Evolutionary conservation across 495 filamentous ascomycete genomes (phyloP).

Genomic region (Hypomontagnella monticulosa): DNA sequence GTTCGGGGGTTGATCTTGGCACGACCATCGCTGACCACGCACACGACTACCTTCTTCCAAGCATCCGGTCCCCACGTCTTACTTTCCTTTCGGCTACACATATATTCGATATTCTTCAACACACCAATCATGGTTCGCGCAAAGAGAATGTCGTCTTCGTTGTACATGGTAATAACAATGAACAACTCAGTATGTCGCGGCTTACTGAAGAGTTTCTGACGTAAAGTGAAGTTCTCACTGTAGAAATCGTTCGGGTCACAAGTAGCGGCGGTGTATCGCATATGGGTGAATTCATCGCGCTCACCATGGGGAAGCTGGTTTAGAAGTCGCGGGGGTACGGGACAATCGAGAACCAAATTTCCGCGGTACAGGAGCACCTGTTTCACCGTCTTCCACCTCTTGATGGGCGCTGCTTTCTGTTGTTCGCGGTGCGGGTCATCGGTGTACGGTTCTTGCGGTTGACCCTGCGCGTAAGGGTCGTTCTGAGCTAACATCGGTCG

Average conservation of each 20-base stretch:
- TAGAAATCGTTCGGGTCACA: slow-evolving; percentile 93
- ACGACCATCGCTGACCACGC: slow-evolving; percentile 97
- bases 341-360: slow-evolving; percentile 97
- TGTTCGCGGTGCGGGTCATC: slow-evolving; percentile 62
- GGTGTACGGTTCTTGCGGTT: slow-evolving; percentile 56
- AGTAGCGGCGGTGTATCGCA: slow-evolving; percentile 96
- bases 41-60: slow-evolving; percentile 99
- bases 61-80: slow-evolving; percentile 99
- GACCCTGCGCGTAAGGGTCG: slow-evolving; percentile 53
- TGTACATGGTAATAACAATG: slow-evolving; percentile 99
- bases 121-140: slow-evolving; percentile 97
- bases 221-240: slow-evolving; percentile 87
- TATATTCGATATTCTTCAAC: slow-evolving; percentile 97
- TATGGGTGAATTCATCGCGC: slow-evolving; percentile 98
- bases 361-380: slow-evolving; percentile 96
- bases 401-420: slow-evolving; percentile 69
- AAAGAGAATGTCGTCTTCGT: slow-evolving; percentile 97
- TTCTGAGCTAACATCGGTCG: slow-evolving; percentile 61
- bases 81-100: slow-evolving; percentile 89
- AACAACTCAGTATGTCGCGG: slow-evolving; percentile 95
- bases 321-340: slow-evolving; percentile 88
- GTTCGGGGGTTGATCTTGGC: slow-evolving; percentile 97
- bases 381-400: slow-evolving; percentile 98
- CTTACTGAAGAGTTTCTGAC: slow-evolving; percentile 93
- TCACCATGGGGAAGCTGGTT: slow-evolving; percentile 87